These are phyloP conservation scores for Verticillium klebahnii DNA, from an alignment of 2,329 filamentous ascomycete species.

Conservation along the genomic window DNA sequence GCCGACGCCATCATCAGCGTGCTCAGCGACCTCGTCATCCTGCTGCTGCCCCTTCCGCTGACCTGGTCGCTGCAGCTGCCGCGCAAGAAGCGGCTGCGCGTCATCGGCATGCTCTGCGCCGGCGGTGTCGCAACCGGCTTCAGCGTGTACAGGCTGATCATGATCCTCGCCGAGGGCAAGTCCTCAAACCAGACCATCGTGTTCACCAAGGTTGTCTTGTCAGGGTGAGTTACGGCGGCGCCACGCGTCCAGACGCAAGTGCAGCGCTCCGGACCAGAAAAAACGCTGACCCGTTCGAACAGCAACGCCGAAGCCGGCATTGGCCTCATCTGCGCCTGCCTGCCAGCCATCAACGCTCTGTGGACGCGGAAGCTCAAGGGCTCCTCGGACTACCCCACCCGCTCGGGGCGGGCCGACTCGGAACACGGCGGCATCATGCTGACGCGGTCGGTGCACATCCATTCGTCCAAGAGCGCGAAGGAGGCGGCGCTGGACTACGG, in stretches of 20 bases:
- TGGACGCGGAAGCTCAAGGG: slow-evolving; percentile 12
- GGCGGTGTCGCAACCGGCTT: slow-evolving; percentile 26
- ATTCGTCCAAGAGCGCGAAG: slow-evolving; percentile 11
- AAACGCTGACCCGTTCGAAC: not conserved
- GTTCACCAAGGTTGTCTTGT: slow-evolving; percentile 19
- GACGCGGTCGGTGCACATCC: slow-evolving; percentile 22
- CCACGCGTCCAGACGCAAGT: too few relatives aligned
- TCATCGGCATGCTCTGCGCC: slow-evolving; percentile 22
- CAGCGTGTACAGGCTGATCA: slow-evolving; percentile 21
- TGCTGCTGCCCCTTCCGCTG: slow-evolving; percentile 23
- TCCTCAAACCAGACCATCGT: slow-evolving; percentile 20
- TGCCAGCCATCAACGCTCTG: slow-evolving; percentile 21
- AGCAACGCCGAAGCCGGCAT: slow-evolving; percentile 24
- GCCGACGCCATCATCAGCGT: slow-evolving; percentile 25
- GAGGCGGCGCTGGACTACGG: slow-evolving; percentile 7
- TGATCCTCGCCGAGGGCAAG: slow-evolving; percentile 18
- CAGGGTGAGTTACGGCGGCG: slow-evolving; percentile 5
- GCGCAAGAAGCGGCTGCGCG: slow-evolving; percentile 20
- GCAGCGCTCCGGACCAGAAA: not conserved
- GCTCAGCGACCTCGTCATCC: slow-evolving; percentile 24
- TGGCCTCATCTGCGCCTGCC: slow-evolving; percentile 25
- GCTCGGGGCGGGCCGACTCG: slow-evolving; percentile 6
- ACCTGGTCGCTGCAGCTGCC: slow-evolving; percentile 26
- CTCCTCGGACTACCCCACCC: slow-evolving; percentile 13
- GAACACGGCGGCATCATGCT: slow-evolving; percentile 22